A percentile compares a stretch with the other conserved stretches of the same genome.
Evolutionary conservation across 768 basidiomycete species (phyloP).

Genomic region (Collybia sp.): DNA sequence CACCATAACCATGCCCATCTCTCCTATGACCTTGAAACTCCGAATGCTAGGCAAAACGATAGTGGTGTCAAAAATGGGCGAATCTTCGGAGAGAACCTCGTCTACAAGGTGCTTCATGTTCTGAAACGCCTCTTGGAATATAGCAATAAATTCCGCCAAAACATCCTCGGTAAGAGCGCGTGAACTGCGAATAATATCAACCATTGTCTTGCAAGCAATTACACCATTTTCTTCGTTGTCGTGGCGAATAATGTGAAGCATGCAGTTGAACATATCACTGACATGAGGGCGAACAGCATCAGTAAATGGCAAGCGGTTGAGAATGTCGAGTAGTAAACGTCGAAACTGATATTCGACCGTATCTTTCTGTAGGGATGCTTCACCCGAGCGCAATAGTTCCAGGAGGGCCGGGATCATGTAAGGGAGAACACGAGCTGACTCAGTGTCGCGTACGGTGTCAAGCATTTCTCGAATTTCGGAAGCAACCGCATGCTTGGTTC

Average conservation of each 20-base stretch:
- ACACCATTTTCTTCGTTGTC: slow-evolving; percentile 98
- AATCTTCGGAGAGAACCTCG: slow-evolving; percentile 70
- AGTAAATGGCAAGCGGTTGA: slow-evolving; percentile 80
- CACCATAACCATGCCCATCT: slow-evolving; percentile 90
- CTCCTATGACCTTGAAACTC: slow-evolving; percentile 92
- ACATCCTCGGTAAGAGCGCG: slow-evolving; percentile 68
- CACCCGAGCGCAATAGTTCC: slow-evolving; percentile 66
- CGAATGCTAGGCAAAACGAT: slow-evolving; percentile 64
- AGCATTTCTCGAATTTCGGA: slow-evolving; percentile 79
- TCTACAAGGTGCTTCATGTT: slow-evolving; percentile 71
- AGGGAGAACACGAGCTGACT: slow-evolving; percentile 64
- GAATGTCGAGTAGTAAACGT: slow-evolving; percentile 79
- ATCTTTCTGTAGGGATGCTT: slow-evolving; percentile 64
- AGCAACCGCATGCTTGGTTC: slow-evolving; percentile 65
- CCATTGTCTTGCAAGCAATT: slow-evolving; percentile 84
- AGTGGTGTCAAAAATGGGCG: slow-evolving; percentile 48
- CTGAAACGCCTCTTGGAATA: slow-evolving; percentile 74
- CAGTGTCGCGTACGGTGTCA: slow-evolving; percentile 73
- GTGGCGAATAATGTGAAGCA: slow-evolving; percentile 77
- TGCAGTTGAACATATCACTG: slow-evolving; percentile 64
- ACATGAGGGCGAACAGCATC: slow-evolving; percentile 75
- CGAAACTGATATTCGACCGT: slow-evolving; percentile 77
- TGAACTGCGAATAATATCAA: slow-evolving; percentile 82
- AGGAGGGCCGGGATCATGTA: slow-evolving; percentile 71
- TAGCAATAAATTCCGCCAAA: slow-evolving; percentile 72